Percentiles rank a stretch among this genome's conserved stretches.
Evolutionary conservation across 164 flowering plant species (phyloP).

Genomic region (Vitis riparia): DNA sequence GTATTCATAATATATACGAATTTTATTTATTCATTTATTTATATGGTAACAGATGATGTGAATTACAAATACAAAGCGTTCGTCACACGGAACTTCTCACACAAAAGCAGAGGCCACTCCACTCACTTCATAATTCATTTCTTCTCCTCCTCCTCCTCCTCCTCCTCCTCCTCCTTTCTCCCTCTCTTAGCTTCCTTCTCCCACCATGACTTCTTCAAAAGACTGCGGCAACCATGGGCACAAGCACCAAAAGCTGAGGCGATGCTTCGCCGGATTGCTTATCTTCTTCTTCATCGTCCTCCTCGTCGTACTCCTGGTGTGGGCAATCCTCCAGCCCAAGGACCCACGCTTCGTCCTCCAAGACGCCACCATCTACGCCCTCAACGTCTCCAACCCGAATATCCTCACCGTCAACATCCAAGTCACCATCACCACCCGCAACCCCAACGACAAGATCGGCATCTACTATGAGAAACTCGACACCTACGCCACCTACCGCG

Average conservation of each 20-base stretch:
- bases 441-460: slow-evolving; percentile 68
- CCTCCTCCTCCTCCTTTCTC: too few species aligned
- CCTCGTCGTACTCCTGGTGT: slow-evolving; percentile 40
- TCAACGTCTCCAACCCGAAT: slow-evolving; percentile 61
- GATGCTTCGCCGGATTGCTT: slow-evolving; percentile 23
- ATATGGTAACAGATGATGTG: too few species aligned
- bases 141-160: too few species aligned
- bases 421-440: slow-evolving; percentile 59
- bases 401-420: slow-evolving; percentile 57
- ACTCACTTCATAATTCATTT: too few species aligned
- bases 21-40: too few species aligned
- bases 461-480: slow-evolving; percentile 72
- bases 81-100: too few species aligned
- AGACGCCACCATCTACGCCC: slow-evolving; percentile 74
- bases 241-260: slow-evolving; percentile 13
- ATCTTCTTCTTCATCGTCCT: slow-evolving; percentile 38
- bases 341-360: slow-evolving; percentile 68
- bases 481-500: slow-evolving; percentile 57
- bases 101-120: too few species aligned
- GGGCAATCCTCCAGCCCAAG: slow-evolving; percentile 55
- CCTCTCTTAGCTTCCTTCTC: background rate
- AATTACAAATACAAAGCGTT: too few species aligned
- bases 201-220: slow-evolving; percentile 18
- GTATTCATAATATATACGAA: too few species aligned
- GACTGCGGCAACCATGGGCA: slow-evolving; percentile 35